Conservation (phyloP, 169 alveolate species). For the Eimeria brunetti region DNA sequence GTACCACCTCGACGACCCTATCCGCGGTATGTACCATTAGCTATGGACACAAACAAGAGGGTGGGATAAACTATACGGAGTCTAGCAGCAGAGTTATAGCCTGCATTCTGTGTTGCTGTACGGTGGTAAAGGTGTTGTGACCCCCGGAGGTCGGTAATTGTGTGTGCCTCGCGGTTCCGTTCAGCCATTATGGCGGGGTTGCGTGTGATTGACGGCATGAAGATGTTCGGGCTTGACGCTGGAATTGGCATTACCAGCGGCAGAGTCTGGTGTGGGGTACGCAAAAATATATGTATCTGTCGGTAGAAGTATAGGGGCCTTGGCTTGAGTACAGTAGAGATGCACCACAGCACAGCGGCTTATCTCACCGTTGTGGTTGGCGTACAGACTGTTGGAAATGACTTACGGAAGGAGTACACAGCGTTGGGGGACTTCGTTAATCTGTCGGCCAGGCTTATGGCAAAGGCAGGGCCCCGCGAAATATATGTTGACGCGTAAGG, state of each 20-base stretch:
- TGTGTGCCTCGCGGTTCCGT: not conserved
- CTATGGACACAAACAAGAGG: not conserved
- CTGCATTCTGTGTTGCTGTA: not conserved
- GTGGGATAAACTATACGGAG: not conserved
- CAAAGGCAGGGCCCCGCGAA: constrained; percentile 85
- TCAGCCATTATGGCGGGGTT: constrained; percentile 85
- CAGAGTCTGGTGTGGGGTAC: constrained; percentile 89
- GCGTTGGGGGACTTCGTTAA: constrained; percentile 91
- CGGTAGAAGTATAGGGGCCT: not conserved
- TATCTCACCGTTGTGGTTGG: constrained; percentile 49
- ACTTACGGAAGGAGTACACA: constrained; percentile 88
- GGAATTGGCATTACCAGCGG: constrained; percentile 88
- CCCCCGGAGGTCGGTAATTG: not conserved
- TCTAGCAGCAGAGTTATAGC: not conserved
- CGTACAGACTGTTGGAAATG: constrained; percentile 85
- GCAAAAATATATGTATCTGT: not conserved
- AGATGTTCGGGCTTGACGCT: constrained; percentile 83
- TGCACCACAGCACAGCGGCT: not conserved
- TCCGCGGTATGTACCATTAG: constrained; percentile 79
- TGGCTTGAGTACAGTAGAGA: not conserved
- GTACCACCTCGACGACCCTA: constrained; percentile 86
- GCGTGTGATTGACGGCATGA: constrained; percentile 85
- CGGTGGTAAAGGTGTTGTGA: not conserved
- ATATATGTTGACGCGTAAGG: constrained; percentile 82
- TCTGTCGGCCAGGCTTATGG: constrained; percentile 88